These are phyloP conservation scores for Neophaeococcomyces aloes DNA, from an alignment of 2,329 filamentous ascomycete genomes.

Conservation along the genomic window DNA sequence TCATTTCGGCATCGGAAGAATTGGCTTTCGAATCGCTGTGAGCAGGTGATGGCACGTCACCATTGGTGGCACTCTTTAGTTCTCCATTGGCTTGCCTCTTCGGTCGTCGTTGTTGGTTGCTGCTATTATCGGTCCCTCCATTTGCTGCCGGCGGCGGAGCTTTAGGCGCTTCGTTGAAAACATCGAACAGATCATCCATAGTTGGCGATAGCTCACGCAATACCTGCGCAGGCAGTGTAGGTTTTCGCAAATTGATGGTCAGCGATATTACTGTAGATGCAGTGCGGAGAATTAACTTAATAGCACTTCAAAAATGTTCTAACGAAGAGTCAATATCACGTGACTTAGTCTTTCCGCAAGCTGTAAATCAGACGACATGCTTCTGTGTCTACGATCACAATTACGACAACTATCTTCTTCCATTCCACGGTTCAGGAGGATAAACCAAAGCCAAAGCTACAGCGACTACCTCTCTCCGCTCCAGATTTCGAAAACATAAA, in stretches of 20 bases:
- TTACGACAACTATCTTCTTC: background rate
- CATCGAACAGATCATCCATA: slow-evolving; percentile 74
- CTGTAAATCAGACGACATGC: too few relatives aligned
- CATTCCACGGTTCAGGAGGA: slow-evolving; percentile 13
- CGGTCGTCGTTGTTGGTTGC: slow-evolving; percentile 53
- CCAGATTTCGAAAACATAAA: slow-evolving; percentile 18
- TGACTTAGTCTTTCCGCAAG: slow-evolving; percentile 7
- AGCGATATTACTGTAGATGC: too few relatives aligned
- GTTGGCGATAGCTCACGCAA: slow-evolving; percentile 10
- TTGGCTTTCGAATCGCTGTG: background rate
- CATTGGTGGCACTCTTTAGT: slow-evolving; percentile 44
- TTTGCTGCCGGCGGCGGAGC: slow-evolving; percentile 27
- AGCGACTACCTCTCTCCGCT: background rate
- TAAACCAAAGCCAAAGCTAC: slow-evolving; percentile 10
- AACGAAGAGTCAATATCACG: background rate
- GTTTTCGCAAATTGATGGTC: too few relatives aligned
- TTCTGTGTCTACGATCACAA: too few relatives aligned
- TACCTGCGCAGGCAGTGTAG: too few relatives aligned
- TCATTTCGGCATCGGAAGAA: slow-evolving; percentile 13
- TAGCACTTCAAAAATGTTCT: too few relatives aligned
- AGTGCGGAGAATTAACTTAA: too few relatives aligned
- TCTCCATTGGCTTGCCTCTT: slow-evolving; percentile 79
- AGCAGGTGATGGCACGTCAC: slow-evolving; percentile 4
- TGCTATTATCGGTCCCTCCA: slow-evolving; percentile 26
- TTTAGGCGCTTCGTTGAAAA: slow-evolving; percentile 60